Evolutionary conservation across 2,329 filamentous ascomycete genomes (phyloP).

Genomic region (Cytospora leucostoma): DNA sequence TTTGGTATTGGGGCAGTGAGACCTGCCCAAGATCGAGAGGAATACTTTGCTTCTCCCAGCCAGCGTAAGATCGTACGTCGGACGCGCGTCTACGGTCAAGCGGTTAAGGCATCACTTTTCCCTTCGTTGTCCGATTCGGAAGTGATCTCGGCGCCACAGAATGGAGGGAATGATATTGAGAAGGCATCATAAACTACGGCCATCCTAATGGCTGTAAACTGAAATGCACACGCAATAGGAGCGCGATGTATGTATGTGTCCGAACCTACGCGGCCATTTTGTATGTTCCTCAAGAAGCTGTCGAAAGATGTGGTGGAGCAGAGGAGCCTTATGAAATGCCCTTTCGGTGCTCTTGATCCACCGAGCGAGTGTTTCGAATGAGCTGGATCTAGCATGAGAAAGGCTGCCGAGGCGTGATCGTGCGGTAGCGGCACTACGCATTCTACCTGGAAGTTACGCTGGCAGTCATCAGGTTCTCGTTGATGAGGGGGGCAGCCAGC

Average conservation of each 20-base stretch:
- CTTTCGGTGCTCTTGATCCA: background rate
- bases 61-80: constrained; percentile 2
- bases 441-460: background rate
- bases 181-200: background rate
- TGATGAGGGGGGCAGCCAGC: background rate
- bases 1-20: background rate
- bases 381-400: background rate
- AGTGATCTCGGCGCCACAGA: background rate
- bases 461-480: background rate
- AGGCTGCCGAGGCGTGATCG: background rate
- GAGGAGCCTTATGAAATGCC: background rate
- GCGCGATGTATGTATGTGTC: background rate
- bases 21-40: background rate
- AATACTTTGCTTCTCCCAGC: background rate
- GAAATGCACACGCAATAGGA: background rate
- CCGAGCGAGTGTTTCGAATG: background rate
- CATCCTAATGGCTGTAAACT: background rate
- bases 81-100: constrained; percentile 1
- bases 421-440: background rate
- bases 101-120: background rate
- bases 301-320: background rate
- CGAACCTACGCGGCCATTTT: background rate
- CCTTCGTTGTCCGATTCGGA: background rate
- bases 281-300: background rate
- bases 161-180: background rate